A percentile compares a stretch with the other conserved stretches of the same genome.
These are phyloP conservation scores for Leucogyrophana mollusca DNA, from an alignment of 768 basidiomycete species.

Conservation along the genomic window DNA sequence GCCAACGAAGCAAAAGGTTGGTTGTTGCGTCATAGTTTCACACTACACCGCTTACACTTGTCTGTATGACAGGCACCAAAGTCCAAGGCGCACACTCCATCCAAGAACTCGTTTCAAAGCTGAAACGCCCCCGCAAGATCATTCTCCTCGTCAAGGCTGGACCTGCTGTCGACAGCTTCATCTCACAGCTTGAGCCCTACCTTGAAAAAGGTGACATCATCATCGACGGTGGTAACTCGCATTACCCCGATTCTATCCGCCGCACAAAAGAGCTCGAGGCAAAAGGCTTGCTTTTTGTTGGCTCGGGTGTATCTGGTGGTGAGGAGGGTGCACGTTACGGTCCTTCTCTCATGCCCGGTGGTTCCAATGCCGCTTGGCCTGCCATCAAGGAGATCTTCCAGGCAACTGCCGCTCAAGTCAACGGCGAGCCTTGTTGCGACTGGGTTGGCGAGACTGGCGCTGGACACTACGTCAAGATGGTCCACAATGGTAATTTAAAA, in stretches of 20 bases:
- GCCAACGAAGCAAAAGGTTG: constrained; percentile 96
- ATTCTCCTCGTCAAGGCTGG: constrained; percentile 99
- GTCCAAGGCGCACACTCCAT: constrained; percentile 93
- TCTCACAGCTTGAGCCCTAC: constrained; percentile 81
- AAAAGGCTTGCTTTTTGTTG: constrained; percentile 96
- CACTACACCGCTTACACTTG: constrained; percentile 17
- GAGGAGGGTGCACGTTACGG: constrained; percentile 98
- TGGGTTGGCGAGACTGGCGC: constrained; percentile 98
- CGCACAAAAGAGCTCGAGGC: constrained; percentile 89
- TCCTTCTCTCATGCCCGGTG: constrained; percentile 99
- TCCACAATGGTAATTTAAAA: constrained; percentile 77
- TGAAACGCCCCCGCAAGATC: constrained; percentile 95
- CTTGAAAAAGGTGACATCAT: constrained; percentile 97
- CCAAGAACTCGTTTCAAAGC: constrained; percentile 86
- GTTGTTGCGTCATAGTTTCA: constrained; percentile 28
- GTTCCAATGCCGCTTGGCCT: constrained; percentile 91
- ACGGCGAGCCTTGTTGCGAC: constrained; percentile 97
- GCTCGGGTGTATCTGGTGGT: constrained; percentile 98
- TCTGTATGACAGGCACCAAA: constrained; percentile 71
- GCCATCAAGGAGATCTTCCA: constrained; percentile 99
- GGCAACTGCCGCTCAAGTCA: constrained; percentile 91
- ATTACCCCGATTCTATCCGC: constrained; percentile 98
- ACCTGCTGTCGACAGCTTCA: constrained; percentile 93
- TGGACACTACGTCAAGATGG: constrained; percentile 99
- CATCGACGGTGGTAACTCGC: constrained; percentile 99